Percentiles rank a stretch among this genome's conserved stretches.
Evolutionary conservation across 768 basidiomycete genomes (phyloP).

Genomic region (Mycena filopes): DNA sequence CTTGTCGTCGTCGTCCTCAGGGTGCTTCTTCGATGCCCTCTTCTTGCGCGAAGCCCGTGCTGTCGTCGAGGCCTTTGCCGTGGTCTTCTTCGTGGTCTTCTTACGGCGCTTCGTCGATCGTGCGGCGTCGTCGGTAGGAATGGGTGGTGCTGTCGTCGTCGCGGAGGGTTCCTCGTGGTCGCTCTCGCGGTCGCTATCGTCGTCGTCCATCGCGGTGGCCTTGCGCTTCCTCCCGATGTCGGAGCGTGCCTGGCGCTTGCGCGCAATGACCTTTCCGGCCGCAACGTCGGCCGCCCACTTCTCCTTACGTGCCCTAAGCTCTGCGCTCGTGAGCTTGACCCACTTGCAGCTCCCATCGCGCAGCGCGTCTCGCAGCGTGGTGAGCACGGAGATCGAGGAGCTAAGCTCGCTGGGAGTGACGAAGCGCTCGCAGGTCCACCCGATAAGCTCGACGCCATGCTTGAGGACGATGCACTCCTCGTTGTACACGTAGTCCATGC

Average conservation of each 20-base stretch:
- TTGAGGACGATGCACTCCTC: slow-evolving; percentile 28
- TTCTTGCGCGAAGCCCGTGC: too few relatives aligned
- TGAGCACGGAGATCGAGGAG: slow-evolving; percentile 2
- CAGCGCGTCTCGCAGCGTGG: not conserved
- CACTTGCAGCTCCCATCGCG: not conserved
- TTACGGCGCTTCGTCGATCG: not conserved
- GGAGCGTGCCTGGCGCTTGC: not conserved
- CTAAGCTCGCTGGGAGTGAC: slow-evolving; percentile 16
- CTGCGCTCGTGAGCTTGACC: not conserved
- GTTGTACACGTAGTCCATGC: slow-evolving; percentile 36
- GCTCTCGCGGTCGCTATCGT: not conserved
- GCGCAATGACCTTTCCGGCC: not conserved
- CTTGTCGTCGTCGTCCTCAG: too few relatives aligned
- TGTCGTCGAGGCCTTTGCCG: too few relatives aligned
- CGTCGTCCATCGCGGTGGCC: not conserved
- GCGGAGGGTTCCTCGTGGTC: not conserved
- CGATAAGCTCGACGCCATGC: slow-evolving; percentile 32
- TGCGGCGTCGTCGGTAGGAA: not conserved
- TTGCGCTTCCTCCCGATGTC: slow-evolving; percentile 8
- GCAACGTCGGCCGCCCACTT: slow-evolving; percentile 1
- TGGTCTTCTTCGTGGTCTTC: not conserved
- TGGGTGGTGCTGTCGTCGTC: not conserved
- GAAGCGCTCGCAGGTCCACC: slow-evolving; percentile 30
- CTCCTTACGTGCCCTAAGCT: not conserved
- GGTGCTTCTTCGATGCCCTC: too few relatives aligned